Evolutionary conservation across 495 filamentous ascomycete genomes (phyloP), one percentile per base, ranked within the genome.

Genomic region (Neurospora sp.): DNA sequence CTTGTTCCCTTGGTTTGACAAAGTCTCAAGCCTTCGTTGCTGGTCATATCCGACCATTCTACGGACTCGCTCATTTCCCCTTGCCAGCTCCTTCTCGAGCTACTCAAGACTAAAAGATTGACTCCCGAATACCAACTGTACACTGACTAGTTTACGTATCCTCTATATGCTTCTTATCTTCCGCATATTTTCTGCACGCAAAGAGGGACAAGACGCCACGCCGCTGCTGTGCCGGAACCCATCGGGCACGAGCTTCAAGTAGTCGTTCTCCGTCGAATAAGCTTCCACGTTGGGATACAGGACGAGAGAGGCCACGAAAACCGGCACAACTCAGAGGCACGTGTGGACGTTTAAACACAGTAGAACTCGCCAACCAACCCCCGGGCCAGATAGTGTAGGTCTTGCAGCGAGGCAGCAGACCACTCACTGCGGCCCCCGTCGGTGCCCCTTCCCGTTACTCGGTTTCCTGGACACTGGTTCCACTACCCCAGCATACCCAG

Each of bases 361-460:
- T 62, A 62, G 20, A 62, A 62, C 12, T 18, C 14, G 54, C 54
- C 54, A 31, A 35, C 14, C 27, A 35, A 35, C 23, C 54, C 27
- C 27, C 12, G 54, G 54, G 6, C 27, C 18, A 73, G 60, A 54
- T 75, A 31, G 27, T 31, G 27, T 31, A 62, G 66, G 40, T 41
- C 60, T 75, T 72, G 72, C 66, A 72, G 42, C 73, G 46, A 71
- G 70, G 73, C 73, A 70, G 38, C 42, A 31, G 23, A n/a, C 39
- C 14, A 20, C 20, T 62, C 54, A 62, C 54, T 62, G 54, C 23
- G 27, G 27, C 54, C 23, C 54, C 54, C 23, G 71, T 75, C 75
- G 74, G 75, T 72, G 74, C 39, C 72, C 71, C 74, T 75, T 78
- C 77, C 77, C 75, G 74, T 73, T 62, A 62, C 54, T 62, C 6